Conservation (phyloP, 1,139 yeast species). For the Suhomyces yuchorum region DNA sequence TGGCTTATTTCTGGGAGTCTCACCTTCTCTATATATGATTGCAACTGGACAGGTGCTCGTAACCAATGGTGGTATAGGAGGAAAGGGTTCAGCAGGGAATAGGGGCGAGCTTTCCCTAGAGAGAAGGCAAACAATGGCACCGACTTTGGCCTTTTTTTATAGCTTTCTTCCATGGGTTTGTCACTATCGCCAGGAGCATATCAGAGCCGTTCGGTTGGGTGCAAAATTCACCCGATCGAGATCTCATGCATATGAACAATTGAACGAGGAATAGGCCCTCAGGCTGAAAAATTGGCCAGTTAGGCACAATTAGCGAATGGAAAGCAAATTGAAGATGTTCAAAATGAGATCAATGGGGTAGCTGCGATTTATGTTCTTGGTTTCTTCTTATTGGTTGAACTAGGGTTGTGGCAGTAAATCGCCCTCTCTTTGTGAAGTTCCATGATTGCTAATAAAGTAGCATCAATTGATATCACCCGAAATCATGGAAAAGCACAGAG, state of each 20-base stretch:
- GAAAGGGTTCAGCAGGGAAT: neutral
- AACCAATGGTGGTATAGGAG: neutral
- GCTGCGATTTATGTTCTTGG: too few species aligned
- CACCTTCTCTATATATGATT: neutral
- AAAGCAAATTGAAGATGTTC: too few species aligned
- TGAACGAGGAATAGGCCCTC: neutral
- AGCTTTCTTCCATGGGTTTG: too few species aligned
- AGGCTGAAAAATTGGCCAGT: neutral
- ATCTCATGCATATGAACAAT: neutral
- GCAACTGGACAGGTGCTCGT: neutral
- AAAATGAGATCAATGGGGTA: too few species aligned
- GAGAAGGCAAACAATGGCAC: neutral
- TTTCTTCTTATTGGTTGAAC: too few species aligned
- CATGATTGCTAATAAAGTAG: too few species aligned
- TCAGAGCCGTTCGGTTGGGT: neutral
- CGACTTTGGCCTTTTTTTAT: too few species aligned
- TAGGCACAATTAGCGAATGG: neutral
- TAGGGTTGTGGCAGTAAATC: too few species aligned
- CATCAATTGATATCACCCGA: too few species aligned
- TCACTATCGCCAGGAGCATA: too few species aligned
- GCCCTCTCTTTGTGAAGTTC: too few species aligned
- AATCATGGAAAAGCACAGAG: too few species aligned
- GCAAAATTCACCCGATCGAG: neutral
- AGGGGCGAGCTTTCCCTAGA: neutral
- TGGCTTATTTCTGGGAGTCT: neutral